Percentiles rank a stretch among this genome's conserved stretches.
Evolutionary conservation across 345 rosid genomes (phyloP).

Genomic region (Eutrema japonicum): DNA sequence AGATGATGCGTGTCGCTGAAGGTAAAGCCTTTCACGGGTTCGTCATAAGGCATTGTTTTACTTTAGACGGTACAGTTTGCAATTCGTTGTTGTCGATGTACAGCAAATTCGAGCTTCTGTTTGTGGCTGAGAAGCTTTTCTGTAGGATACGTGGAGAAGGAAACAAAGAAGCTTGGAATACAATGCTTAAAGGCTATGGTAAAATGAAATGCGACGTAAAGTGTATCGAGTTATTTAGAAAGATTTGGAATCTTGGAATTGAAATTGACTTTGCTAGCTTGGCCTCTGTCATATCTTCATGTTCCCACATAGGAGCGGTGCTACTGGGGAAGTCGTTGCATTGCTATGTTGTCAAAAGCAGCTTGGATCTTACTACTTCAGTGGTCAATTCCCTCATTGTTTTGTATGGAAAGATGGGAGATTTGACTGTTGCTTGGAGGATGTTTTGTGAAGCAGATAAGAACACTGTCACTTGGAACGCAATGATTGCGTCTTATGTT

Average conservation of each 20-base stretch:
- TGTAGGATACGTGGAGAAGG: constrained; percentile 28
- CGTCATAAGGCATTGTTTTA: constrained; percentile 49
- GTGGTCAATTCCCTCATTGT: constrained; percentile 61
- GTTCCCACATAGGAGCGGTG: constrained; percentile 54
- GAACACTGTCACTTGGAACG: constrained; percentile 63
- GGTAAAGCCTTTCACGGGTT: constrained; percentile 72
- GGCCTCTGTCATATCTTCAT: constrained; percentile 60
- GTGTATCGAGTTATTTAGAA: constrained; percentile 53
- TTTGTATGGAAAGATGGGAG: constrained; percentile 63
- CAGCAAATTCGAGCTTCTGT: constrained; percentile 58
- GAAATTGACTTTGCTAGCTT: constrained; percentile 50
- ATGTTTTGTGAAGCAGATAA: constrained; percentile 50
- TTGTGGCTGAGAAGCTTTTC: constrained; percentile 56
- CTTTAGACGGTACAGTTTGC: constrained; percentile 48
- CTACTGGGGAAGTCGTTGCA: constrained; percentile 58
- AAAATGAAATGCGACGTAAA: constrained; percentile 52
- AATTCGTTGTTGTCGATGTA: constrained; percentile 64
- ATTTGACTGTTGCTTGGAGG: constrained; percentile 50
- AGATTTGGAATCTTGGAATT: constrained; percentile 52
- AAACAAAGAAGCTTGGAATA: constrained; percentile 55
- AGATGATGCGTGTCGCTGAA: constrained; percentile 42
- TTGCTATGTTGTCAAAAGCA: constrained; percentile 52
- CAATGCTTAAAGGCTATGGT: constrained; percentile 57
- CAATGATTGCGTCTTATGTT: constrained; percentile 56
- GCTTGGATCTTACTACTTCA: constrained; percentile 42